phyloP scores from a whole-genome alignment of 2,329 filamentous ascomycete genomes.

The Pseudogymnoascus sp. region DNA sequence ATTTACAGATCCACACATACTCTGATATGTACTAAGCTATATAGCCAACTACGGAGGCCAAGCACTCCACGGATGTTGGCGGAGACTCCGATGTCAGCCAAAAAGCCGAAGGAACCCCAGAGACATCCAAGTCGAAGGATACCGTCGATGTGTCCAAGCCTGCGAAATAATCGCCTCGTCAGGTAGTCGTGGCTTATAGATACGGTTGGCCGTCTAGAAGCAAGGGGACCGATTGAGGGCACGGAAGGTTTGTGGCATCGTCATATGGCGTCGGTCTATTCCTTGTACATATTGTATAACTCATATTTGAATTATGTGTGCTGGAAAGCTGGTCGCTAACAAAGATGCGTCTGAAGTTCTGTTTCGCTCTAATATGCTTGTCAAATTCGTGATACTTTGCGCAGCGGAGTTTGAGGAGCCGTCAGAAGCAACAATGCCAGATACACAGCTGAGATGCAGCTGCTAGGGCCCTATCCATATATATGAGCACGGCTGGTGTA shows the following conservation, averaged over 20 bases:
- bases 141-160: constrained; percentile 33
- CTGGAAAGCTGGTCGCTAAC: neutral
- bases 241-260: neutral
- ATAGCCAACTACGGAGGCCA: constrained; percentile 39
- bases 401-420: neutral
- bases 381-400: neutral
- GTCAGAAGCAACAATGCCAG: neutral
- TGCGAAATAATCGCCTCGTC: neutral
- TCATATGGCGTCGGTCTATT: neutral
- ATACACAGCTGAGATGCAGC: neutral
- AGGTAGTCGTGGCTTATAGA: neutral
- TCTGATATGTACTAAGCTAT: constrained; percentile 8
- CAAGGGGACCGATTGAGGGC: neutral
- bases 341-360: neutral
- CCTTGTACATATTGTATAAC: constrained; percentile 6
- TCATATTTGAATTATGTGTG: constrained; percentile 4
- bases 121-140: constrained; percentile 46
- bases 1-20: constrained; percentile 11
- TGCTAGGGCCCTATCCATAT: neutral
- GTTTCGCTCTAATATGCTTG: neutral
- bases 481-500: neutral
- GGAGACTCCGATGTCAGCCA: constrained; percentile 40
- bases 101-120: constrained; percentile 48
- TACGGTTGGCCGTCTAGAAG: neutral
- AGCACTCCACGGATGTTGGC: constrained; percentile 38